Percentiles rank a stretch among this genome's conserved stretches.
Evolutionary conservation across 208 protist genomes (phyloP).

Genomic region (Acanthamoeba lenticulata): DNA sequence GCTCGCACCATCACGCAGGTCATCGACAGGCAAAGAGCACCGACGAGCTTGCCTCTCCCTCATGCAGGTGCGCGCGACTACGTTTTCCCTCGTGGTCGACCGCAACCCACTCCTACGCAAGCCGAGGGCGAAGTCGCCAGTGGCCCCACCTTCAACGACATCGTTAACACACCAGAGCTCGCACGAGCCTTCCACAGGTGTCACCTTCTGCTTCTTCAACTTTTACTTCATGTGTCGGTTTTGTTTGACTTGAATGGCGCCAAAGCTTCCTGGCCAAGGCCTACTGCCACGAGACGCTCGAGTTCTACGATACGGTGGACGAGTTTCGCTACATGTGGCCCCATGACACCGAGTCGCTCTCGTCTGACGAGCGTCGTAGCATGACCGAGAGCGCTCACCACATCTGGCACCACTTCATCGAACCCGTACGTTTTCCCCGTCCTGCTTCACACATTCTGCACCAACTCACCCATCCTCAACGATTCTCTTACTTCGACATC

Average conservation of each 20-base stretch:
- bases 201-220: background rate
- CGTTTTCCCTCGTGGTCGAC: background rate
- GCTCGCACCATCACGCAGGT: background rate
- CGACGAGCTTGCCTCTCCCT: background rate
- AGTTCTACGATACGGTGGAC: conserved; percentile 9
- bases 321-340: background rate
- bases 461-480: background rate
- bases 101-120: background rate
- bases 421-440: background rate
- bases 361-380: background rate
- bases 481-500: no score
- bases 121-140: no score
- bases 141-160: background rate
- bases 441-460: background rate
- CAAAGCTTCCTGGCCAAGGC: background rate
- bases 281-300: background rate
- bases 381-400: background rate
- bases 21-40: background rate
- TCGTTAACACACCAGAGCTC: background rate
- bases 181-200: background rate
- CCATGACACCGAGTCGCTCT: background rate
- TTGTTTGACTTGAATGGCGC: no score
- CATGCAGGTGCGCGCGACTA: background rate
- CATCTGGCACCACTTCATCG: background rate
- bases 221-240: no score